These are phyloP conservation scores for Pachyrhizus erosus DNA, from an alignment of 306 rosid species.

Conservation along the genomic window DNA sequence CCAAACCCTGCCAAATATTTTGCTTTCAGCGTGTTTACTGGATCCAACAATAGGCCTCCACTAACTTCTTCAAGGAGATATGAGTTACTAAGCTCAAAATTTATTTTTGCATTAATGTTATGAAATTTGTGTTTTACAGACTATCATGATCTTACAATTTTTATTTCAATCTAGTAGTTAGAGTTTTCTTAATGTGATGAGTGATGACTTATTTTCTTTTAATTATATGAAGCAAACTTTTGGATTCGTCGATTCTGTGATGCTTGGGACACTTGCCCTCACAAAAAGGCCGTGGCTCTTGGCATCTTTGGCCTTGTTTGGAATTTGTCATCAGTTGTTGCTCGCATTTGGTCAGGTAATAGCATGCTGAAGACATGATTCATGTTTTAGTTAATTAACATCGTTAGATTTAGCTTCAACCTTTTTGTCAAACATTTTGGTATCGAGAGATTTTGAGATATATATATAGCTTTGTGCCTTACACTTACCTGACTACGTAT, in stretches of 20 bases:
- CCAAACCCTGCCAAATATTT: not conserved
- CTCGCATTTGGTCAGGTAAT: slow-evolving; percentile 88
- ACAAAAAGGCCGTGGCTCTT: slow-evolving; percentile 63
- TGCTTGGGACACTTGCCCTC: slow-evolving; percentile 79
- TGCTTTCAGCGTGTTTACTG: too few relatives aligned
- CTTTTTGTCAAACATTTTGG: too few relatives aligned
- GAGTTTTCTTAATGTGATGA: not conserved
- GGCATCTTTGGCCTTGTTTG: slow-evolving; percentile 61
- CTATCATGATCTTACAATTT: not conserved
- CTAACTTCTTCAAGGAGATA: not conserved
- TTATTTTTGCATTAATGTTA: not conserved
- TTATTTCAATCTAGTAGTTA: not conserved
- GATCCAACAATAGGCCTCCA: not conserved
- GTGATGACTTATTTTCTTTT: not conserved
- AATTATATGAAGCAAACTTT: slow-evolving; percentile 53
- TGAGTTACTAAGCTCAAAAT: not conserved
- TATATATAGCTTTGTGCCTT: not conserved
- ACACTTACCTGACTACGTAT: not conserved
- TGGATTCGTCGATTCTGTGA: slow-evolving; percentile 68
- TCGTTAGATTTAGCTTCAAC: too few relatives aligned
- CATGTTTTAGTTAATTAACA: too few relatives aligned
- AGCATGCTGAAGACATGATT: not conserved
- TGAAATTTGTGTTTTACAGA: not conserved
- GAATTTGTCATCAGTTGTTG: slow-evolving; percentile 70
- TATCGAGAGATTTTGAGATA: too few relatives aligned